These are phyloP conservation scores for Diaporthe sp. DNA, from an alignment of 2,329 filamentous ascomycete genomes.

Conservation along the genomic window DNA sequence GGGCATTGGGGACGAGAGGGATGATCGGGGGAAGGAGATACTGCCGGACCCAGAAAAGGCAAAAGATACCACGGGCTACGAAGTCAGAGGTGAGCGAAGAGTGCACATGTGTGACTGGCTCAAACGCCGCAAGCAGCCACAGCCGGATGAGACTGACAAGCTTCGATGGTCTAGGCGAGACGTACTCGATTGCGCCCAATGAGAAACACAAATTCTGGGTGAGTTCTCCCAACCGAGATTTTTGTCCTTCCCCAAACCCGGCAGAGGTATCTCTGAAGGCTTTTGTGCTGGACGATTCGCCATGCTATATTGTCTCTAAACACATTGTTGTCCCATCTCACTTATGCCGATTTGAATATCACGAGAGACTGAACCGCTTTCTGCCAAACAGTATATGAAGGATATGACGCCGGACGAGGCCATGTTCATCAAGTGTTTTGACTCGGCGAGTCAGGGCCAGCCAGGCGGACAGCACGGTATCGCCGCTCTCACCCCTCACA, in stretches of 20 bases:
- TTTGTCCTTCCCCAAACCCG: too few relatives aligned
- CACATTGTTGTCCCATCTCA: not conserved
- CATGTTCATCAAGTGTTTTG: slow-evolving; percentile 67
- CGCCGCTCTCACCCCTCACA: slow-evolving; percentile 65
- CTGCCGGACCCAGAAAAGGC: slow-evolving; percentile 62
- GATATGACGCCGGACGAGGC: slow-evolving; percentile 73
- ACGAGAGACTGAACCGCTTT: not conserved
- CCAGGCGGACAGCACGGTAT: slow-evolving; percentile 56
- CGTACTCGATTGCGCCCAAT: slow-evolving; percentile 70
- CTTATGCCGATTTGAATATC: not conserved
- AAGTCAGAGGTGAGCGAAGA: slow-evolving; percentile 57
- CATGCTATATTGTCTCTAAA: not conserved
- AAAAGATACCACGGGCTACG: slow-evolving; percentile 71
- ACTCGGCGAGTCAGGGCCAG: slow-evolving; percentile 58
- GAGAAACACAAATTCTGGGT: slow-evolving; percentile 70
- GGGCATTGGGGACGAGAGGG: slow-evolving; percentile 54
- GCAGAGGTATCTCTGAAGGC: not conserved
- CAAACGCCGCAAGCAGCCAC: not conserved
- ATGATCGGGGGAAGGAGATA: slow-evolving; percentile 71
- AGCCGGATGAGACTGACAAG: not conserved
- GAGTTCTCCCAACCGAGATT: not conserved
- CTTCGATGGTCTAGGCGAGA: slow-evolving; percentile 64
- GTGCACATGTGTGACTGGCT: not conserved
- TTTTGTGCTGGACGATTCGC: not conserved
- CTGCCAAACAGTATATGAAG: slow-evolving; percentile 64